Evolutionary conservation across 177 flowering plant species (phyloP).

Genomic region (Vitis hybrid): DNA sequence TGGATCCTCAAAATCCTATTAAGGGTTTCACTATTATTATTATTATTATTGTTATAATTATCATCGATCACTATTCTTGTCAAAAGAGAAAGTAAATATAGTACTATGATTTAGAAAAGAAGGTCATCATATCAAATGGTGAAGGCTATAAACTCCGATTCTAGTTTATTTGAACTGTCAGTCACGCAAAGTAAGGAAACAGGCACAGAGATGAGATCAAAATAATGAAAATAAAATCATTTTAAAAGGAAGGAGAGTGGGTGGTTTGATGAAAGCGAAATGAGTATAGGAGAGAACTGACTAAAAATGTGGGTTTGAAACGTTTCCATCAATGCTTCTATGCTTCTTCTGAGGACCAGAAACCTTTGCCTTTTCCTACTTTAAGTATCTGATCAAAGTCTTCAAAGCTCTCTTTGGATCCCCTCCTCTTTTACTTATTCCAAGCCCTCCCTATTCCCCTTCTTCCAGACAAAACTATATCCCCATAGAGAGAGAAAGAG

Average conservation of each 20-base stretch:
- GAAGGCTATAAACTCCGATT: conserved; percentile 20
- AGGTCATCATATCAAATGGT: conserved; percentile 18
- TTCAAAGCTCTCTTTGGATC: conserved; percentile 35
- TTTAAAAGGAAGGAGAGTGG: neutral
- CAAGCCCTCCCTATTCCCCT: conserved; percentile 7
- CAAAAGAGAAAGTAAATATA: conserved; percentile 9
- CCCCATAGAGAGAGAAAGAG: neutral
- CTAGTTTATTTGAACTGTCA: conserved; percentile 27
- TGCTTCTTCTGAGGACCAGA: conserved; percentile 32
- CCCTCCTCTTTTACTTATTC: conserved; percentile 13
- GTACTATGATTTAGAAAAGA: conserved; percentile 22
- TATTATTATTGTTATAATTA: conserved; percentile 15
- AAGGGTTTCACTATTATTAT: neutral
- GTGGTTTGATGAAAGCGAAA: conserved; percentile 35
- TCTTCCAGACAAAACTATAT: conserved; percentile 12
- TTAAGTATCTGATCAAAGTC: conserved; percentile 44
- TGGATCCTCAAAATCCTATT: conserved; percentile 13
- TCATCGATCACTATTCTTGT: conserved; percentile 14
- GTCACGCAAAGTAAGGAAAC: conserved; percentile 5
- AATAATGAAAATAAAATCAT: neutral
- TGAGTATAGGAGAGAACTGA: conserved; percentile 17
- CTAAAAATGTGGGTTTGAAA: conserved; percentile 30
- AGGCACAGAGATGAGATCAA: neutral
- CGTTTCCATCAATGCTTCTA: conserved; percentile 55
- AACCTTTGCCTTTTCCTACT: conserved; percentile 68